Conservation (phyloP, 148 eudicot species). For the Vaccinium macrocarpon region DNA sequence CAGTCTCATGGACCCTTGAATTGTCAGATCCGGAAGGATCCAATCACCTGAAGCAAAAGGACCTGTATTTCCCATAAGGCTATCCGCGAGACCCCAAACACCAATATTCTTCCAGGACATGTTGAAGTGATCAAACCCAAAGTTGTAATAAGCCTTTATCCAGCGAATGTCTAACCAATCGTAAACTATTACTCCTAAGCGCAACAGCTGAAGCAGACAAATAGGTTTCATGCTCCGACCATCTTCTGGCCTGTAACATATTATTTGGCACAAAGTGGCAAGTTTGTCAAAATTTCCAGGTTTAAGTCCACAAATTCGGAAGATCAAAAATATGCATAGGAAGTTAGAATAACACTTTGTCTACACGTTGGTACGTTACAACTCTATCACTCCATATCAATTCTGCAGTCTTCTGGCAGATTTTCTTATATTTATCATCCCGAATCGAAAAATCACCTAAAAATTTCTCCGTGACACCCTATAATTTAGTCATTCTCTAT, state of each 20-base stretch:
- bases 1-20: constrained; percentile 71
- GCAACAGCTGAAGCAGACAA: constrained; percentile 62
- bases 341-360: not conserved
- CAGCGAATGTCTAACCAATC: constrained; percentile 86
- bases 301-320: not conserved
- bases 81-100: constrained; percentile 63
- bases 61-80: constrained; percentile 68
- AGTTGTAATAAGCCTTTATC: constrained; percentile 74
- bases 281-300: not conserved
- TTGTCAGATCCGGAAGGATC: constrained; percentile 86
- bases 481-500: not conserved
- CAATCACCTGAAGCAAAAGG: constrained; percentile 95
- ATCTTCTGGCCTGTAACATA: constrained; percentile 66
- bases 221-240: constrained; percentile 70
- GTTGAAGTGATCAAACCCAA: constrained; percentile 90
- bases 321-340: not conserved
- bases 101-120: constrained; percentile 77
- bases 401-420: not conserved
- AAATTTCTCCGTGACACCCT: not conserved
- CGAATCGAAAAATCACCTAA: not conserved
- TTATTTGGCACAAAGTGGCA: not conserved
- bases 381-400: not conserved
- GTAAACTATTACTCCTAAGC: constrained; percentile 66
- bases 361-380: not conserved
- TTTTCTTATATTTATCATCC: not conserved